Evolutionary conservation across 805 yeast species (phyloP).

Genomic region (Kodamaea kaohsiungensis): DNA sequence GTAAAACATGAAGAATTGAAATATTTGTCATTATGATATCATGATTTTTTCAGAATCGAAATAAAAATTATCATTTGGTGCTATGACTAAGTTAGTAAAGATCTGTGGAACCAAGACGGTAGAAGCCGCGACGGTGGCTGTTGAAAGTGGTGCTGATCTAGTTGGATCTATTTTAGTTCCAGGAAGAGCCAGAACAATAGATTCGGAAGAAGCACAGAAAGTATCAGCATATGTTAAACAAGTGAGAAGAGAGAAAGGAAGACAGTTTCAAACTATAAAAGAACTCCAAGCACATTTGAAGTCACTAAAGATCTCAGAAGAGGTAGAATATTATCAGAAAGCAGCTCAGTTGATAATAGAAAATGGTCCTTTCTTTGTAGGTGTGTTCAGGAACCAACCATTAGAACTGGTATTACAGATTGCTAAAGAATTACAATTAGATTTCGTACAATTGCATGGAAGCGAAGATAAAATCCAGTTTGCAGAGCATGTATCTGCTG

Average conservation of each 20-base stretch:
- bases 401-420: conserved; percentile 56
- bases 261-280: conserved; percentile 20
- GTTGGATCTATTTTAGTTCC: conserved; percentile 91
- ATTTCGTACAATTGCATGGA: conserved; percentile 90
- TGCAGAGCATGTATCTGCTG: conserved; percentile 28
- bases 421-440: conserved; percentile 52
- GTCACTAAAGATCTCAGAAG: conserved; percentile 11
- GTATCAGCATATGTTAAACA: conserved; percentile 30
- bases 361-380: conserved; percentile 74
- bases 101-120: conserved; percentile 77
- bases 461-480: conserved; percentile 52
- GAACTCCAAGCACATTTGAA: conserved; percentile 18
- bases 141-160: conserved; percentile 70
- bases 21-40: background rate
- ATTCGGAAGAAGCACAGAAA: conserved; percentile 26
- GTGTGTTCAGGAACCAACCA: conserved; percentile 86
- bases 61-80: background rate
- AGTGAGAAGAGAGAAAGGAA: conserved; percentile 18
- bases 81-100: conserved; percentile 52
- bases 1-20: background rate
- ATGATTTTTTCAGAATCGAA: background rate
- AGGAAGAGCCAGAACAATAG: conserved; percentile 68
- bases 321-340: conserved; percentile 30
- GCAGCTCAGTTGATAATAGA: conserved; percentile 27
- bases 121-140: conserved; percentile 71